Evolutionary conservation across 139 green algal species (phyloP).

Genomic region (Zygnema circumcarinatum): DNA sequence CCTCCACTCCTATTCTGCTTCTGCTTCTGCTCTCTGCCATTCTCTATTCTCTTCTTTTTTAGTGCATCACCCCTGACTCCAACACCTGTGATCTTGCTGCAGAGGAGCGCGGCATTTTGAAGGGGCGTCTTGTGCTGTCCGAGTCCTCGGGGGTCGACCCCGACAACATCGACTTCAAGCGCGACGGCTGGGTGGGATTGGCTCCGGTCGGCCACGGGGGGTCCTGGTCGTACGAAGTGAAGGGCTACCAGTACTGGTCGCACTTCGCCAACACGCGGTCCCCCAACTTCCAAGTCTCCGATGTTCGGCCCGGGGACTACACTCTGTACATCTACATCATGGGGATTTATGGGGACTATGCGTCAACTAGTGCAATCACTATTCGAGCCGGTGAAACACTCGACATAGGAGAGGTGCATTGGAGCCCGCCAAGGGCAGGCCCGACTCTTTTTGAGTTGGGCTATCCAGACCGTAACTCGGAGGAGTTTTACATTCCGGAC

Average conservation of each 20-base stretch:
- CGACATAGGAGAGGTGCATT: slow-evolving; percentile 5
- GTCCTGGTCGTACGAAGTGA: slow-evolving; percentile 30
- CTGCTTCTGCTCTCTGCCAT: background rate
- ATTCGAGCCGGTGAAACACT: background rate
- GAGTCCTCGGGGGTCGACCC: background rate
- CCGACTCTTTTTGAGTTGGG: slow-evolving; percentile 52
- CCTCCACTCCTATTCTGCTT: background rate
- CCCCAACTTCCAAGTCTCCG: background rate
- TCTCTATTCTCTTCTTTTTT: background rate
- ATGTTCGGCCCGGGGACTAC: slow-evolving; percentile 48
- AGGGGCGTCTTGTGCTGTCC: background rate
- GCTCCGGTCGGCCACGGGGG: background rate
- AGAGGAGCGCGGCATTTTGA: background rate
- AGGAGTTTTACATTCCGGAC: slow-evolving; percentile 44
- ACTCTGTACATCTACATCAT: slow-evolving; percentile 41
- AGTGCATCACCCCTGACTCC: no score
- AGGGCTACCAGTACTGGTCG: slow-evolving; percentile 50
- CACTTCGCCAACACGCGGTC: background rate
- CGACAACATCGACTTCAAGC: background rate
- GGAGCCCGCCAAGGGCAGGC: slow-evolving; percentile 16
- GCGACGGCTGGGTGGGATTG: background rate
- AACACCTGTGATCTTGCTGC: no score
- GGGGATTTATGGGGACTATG: slow-evolving; percentile 45
- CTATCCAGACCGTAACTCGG: slow-evolving; percentile 23
- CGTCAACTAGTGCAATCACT: background rate